Percentiles rank a stretch among this genome's conserved stretches.
Conservation (phyloP, 2,329 filamentous ascomycete genomes). For the Cyclaneusma minus region DNA sequence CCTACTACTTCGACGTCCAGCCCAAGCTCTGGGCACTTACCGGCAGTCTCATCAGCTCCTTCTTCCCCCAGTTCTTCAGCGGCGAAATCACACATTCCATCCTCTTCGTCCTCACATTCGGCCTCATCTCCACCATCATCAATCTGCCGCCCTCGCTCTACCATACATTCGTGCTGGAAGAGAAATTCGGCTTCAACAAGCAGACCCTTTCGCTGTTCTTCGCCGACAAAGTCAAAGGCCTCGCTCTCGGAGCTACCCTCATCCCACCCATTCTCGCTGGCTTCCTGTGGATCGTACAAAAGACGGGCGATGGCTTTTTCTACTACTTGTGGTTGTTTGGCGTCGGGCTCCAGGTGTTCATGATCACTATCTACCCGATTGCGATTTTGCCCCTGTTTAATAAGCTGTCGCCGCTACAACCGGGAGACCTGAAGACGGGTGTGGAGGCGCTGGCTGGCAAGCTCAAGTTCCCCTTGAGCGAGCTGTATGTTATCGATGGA, state of each 20-base stretch:
- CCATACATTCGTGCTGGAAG: slow-evolving; percentile 88
- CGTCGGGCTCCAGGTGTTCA: slow-evolving; percentile 77
- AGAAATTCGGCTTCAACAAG: slow-evolving; percentile 98
- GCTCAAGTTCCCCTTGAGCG: slow-evolving; percentile 80
- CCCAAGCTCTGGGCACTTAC: slow-evolving; percentile 81
- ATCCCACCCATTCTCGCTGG: slow-evolving; percentile 80
- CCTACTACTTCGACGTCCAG: slow-evolving; percentile 82
- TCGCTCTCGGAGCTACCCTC: slow-evolving; percentile 64
- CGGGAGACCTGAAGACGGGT: slow-evolving; percentile 72
- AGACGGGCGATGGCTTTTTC: slow-evolving; percentile 89
- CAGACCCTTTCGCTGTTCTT: slow-evolving; percentile 82
- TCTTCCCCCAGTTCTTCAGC: slow-evolving; percentile 62
- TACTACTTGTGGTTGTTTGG: slow-evolving; percentile 96
- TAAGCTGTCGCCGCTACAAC: slow-evolving; percentile 84
- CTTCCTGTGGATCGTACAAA: slow-evolving; percentile 86
- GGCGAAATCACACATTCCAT: slow-evolving; percentile 92
- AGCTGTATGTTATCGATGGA: slow-evolving; percentile 89
- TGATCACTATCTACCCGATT: slow-evolving; percentile 92
- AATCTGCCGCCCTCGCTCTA: slow-evolving; percentile 76
- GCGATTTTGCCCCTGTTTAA: slow-evolving; percentile 93
- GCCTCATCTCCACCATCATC: slow-evolving; percentile 64
- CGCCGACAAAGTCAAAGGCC: slow-evolving; percentile 81
- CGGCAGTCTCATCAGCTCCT: slow-evolving; percentile 57
- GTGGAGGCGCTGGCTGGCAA: slow-evolving; percentile 73
- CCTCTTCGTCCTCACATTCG: slow-evolving; percentile 79